Base-by-base conservation (phyloP, 164 flowering plant genomes). In the Chimonanthus praecox region DNA sequence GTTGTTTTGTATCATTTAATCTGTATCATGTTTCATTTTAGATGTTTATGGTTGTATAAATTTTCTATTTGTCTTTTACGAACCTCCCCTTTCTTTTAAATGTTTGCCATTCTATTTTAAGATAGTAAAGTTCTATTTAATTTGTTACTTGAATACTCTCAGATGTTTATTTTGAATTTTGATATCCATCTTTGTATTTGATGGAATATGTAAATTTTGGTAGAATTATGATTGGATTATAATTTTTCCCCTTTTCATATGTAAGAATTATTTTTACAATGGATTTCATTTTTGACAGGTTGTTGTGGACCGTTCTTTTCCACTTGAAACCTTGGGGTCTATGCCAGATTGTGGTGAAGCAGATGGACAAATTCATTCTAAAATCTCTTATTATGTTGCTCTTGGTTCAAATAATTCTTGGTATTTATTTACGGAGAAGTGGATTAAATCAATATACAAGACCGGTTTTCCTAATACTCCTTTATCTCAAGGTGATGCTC, bases 331-430 rank as follows among this genome's bases (percentile, higher is more conserved):
- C 58, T 67, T 44, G 44, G 78, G 21, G 64, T 48, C 61, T 71
- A 79, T 81, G 64, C 47, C 47, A 6, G 62, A 64, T 69, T 66
- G 10, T 70, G 58, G 15, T 4, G 74, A 15, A 43, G 45, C 64
- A 48, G 86, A 80, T 69, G 71, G 61, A 43, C 78, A 74, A 47
- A 58, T 68, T 61, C 77, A 74, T 67, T 58, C 73, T 48, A 75
- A 80, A 70, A 89, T 85, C 79, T 87, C 88, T 69, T 90, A 89
- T 76, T 77, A 90, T 77, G 91, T 91, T 76, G 99, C 96, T 67
- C 97, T 95, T 73, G 96, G 98, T 77, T 95, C 97, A 75, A 96
- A 92, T 83, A 95, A 92, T 78, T 83, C 89, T 20, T 95, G 98
- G 98, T 95, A 95, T 82, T 80, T 88, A 43, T 92, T 92, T 50